phyloP scores from a whole-genome alignment of 139 green algal species.

The Coelastrella sp. region DNA sequence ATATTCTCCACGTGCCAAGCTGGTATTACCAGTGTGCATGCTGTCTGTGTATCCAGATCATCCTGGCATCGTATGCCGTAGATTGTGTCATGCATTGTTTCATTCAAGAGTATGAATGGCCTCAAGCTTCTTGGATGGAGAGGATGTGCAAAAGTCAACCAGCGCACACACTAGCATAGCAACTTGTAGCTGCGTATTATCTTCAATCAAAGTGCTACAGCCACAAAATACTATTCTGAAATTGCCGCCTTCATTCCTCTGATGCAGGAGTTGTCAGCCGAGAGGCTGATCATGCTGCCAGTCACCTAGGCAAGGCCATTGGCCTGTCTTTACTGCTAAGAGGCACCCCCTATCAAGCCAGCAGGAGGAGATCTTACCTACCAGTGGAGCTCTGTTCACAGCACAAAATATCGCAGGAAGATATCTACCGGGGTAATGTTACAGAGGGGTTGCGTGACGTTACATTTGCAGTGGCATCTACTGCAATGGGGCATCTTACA shows the following conservation, averaged over 20 bases:
- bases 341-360: conserved; percentile 69
- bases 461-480: conserved; percentile 63
- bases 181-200: no score
- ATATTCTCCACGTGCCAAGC: no score
- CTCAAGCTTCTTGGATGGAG: no score
- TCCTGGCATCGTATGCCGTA: no score
- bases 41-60: no score
- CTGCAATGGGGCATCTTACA: conserved; percentile 78
- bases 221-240: no score
- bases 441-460: conserved; percentile 70
- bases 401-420: conserved; percentile 56
- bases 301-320: conserved; percentile 83
- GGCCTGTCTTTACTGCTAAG: conserved; percentile 75
- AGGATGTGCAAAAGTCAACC: no score
- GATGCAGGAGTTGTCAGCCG: conserved; percentile 58
- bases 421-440: conserved; percentile 53
- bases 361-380: conserved; percentile 61
- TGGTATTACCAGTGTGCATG: no score
- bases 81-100: no score
- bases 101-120: no score
- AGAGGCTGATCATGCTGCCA: conserved; percentile 80
- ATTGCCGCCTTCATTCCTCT: not conserved
- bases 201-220: no score
- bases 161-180: no score
- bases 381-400: conserved; percentile 60